Percentiles rank a stretch among this genome's conserved stretches.
Conservation (phyloP, 2,329 filamentous ascomycete genomes). For the Epichloe sp. region DNA sequence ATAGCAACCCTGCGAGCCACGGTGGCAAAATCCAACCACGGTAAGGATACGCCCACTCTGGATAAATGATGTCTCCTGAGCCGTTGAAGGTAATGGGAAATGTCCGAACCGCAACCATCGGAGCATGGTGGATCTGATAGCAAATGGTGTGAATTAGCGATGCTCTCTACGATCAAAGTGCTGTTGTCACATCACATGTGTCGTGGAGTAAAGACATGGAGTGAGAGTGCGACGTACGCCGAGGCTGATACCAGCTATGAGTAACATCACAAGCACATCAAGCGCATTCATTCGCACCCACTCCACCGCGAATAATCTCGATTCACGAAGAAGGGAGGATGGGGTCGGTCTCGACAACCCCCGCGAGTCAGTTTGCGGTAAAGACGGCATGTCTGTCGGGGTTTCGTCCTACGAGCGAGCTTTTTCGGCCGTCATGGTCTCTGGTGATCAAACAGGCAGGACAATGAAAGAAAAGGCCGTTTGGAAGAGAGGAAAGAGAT, state of each 20-base stretch:
- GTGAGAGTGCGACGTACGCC: conserved; percentile 12
- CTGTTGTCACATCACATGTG: too few relatives aligned
- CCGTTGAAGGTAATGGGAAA: conserved; percentile 47
- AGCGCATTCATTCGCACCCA: conserved; percentile 47
- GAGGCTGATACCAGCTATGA: conserved; percentile 27
- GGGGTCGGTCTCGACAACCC: background rate
- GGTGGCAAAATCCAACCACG: conserved; percentile 50
- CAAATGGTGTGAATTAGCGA: background rate
- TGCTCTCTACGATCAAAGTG: background rate
- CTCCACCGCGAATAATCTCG: conserved; percentile 17
- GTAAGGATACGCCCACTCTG: conserved; percentile 50
- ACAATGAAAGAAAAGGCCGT: too few relatives aligned
- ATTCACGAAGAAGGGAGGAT: background rate
- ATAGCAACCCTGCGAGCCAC: conserved; percentile 42
- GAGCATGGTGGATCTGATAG: conserved; percentile 35
- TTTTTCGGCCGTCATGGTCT: background rate
- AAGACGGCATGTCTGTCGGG: conserved; percentile 10
- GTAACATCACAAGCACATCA: conserved; percentile 45
- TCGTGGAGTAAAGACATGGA: too few relatives aligned
- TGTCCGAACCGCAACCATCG: conserved; percentile 41
- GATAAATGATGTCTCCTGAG: conserved; percentile 49
- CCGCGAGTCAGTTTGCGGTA: conserved; percentile 6
- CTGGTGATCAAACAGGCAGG: background rate
- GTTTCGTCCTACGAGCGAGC: background rate
- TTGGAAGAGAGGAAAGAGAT: background rate